Evolutionary conservation across 2,329 filamentous ascomycete species (phyloP), one percentile per base, ranked within the genome.

Genomic region (Stagonosporopsis tanaceti): DNA sequence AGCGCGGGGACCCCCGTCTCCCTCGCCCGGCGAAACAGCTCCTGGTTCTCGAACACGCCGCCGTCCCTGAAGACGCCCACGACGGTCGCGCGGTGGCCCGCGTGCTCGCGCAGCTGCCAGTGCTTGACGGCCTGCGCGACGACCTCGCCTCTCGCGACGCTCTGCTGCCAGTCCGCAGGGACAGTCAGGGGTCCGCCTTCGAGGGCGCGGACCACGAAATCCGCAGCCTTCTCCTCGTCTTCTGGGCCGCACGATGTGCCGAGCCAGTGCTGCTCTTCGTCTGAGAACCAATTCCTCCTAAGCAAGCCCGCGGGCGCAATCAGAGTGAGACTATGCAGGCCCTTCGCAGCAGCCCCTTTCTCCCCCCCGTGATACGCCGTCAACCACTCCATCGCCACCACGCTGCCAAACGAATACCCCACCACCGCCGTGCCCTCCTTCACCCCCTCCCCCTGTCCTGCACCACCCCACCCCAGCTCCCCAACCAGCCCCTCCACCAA

Each of bases 401-500:
- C 67, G 1, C 73, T 81, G 11, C 83, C 83, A 47, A 85, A 84
- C 0, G 82, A 84, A 62, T 74, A 85, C 0, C 82, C 81, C 0
- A 85, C 51, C 0, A 85, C 46, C 63, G 84, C 81, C 0, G 74
- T 78, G 25, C 17, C 69, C 59, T 5, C 1, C 12, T 1, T 34
- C 25, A 27, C 25, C 25, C 25, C 4, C 0, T 17, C 15, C 0
- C n/a, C 14, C 0, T 64, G 20, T 2, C 20, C 20, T 20, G 20
- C 20, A 20, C 20, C 20, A 20, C 20, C 11, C 83, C 82, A 85
- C 0, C 50, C 12, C 0, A 85, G 58, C 2, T 74, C 64, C 1
- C 65, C 67, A 4, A 85, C 61, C 0, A 85, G 27, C 0, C 56
- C 57, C 5, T 79, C 73, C 0, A 85, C 51, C 3, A 81, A 64